Conservation (phyloP, 2,329 filamentous ascomycete species). For the Fusarium tuaranense region DNA sequence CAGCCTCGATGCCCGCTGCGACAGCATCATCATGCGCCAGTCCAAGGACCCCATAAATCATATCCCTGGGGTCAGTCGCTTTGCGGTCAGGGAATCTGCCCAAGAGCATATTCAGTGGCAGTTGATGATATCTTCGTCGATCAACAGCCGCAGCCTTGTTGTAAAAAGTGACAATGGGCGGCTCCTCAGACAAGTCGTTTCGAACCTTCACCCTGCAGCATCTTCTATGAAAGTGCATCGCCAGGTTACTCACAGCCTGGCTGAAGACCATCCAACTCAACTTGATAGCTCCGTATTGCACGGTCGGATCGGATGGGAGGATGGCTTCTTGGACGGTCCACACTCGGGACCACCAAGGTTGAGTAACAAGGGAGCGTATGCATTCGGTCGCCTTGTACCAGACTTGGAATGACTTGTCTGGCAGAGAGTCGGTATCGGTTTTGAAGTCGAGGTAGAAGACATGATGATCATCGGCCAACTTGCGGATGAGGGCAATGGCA, state of each 20-base stretch:
- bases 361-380: neutral
- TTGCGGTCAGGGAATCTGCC: neutral
- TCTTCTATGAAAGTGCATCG: neutral
- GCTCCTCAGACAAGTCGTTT: neutral
- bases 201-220: neutral
- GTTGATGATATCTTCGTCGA: neutral
- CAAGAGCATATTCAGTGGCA: neutral
- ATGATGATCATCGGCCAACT: neutral
- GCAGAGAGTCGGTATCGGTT: neutral
- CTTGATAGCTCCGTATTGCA: neutral
- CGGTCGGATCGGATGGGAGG: neutral
- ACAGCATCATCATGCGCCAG: neutral
- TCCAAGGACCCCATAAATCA: neutral
- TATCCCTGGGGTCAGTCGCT: neutral
- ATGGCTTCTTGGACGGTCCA: constrained; percentile 3
- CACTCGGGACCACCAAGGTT: neutral
- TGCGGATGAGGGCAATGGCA: neutral
- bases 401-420: neutral
- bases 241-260: neutral
- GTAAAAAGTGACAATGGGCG: neutral
- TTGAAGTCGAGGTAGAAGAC: neutral
- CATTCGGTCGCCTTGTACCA: neutral
- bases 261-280: neutral
- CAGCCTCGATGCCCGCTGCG: neutral
- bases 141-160: neutral